phyloP scores from a whole-genome alignment of 805 yeast genomes.

The Saturnispora sanitii region DNA sequence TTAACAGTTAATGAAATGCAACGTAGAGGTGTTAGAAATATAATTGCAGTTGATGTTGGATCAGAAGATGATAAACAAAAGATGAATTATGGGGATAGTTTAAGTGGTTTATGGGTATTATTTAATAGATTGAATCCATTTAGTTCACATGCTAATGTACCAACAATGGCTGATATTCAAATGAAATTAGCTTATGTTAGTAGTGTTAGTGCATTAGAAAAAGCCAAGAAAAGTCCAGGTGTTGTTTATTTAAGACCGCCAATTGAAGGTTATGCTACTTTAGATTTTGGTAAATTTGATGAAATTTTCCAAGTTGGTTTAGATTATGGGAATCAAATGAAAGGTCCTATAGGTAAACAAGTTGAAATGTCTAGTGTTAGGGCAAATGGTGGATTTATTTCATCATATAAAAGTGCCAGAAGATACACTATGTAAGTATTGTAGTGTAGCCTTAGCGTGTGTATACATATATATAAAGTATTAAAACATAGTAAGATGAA shows the following conservation, averaged over 20 bases:
- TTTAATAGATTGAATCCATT: conserved; percentile 85
- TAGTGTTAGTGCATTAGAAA: conserved; percentile 84
- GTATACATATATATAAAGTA: too few species aligned
- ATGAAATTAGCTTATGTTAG: conserved; percentile 89
- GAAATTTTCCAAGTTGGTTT: conserved; percentile 80
- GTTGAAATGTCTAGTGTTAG: conserved; percentile 29
- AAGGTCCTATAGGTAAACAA: conserved; percentile 39
- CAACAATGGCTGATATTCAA: conserved; percentile 92
- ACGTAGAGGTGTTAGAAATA: conserved; percentile 71
- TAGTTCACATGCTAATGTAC: conserved; percentile 77
- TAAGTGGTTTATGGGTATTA: conserved; percentile 88
- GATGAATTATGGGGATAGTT: conserved; percentile 83
- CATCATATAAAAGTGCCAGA: too few species aligned
- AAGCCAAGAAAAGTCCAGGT: conserved; percentile 76
- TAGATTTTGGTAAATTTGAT: conserved; percentile 86
- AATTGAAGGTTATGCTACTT: conserved; percentile 80
- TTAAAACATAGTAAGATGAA: background rate
- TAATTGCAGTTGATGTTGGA: conserved; percentile 94
- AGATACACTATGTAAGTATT: conserved; percentile 49
- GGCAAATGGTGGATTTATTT: conserved; percentile 14
- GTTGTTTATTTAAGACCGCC: conserved; percentile 90
- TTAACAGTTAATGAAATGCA: conserved; percentile 90
- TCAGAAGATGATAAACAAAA: conserved; percentile 87
- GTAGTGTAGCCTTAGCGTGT: too few species aligned
- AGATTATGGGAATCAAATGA: conserved; percentile 52